Evolutionary conservation across 2,329 filamentous ascomycete genomes (phyloP).

Genomic region (Alternaria alternata): DNA sequence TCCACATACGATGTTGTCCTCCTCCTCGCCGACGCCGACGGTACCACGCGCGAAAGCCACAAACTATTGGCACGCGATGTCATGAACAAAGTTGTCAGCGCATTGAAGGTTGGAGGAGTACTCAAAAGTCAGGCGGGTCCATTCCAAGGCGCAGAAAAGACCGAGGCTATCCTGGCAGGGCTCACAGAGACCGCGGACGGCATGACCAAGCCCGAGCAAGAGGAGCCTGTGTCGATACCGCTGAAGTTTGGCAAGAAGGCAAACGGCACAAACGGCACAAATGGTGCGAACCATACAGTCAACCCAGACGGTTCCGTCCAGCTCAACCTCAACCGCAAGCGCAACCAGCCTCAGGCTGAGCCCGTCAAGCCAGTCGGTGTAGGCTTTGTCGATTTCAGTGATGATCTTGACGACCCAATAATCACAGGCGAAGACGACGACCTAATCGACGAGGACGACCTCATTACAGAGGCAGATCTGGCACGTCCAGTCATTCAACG

Average conservation of each 20-base stretch:
- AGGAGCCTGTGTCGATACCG: conserved; percentile 64
- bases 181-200: conserved; percentile 70
- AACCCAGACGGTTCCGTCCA: conserved; percentile 50
- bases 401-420: conserved; percentile 66
- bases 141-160: conserved; percentile 64
- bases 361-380: conserved; percentile 47
- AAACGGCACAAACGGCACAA: conserved; percentile 36
- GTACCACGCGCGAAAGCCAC: conserved; percentile 67
- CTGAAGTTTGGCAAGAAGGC: conserved; percentile 72
- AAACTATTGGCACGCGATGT: conserved; percentile 72
- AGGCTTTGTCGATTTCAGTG: conserved; percentile 67
- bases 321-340: conserved; percentile 53
- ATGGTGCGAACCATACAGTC: conserved; percentile 31
- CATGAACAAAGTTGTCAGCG: conserved; percentile 72
- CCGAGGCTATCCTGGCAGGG: conserved; percentile 86
- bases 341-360: conserved; percentile 50
- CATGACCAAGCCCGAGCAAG: conserved; percentile 76
- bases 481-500: conserved; percentile 79
- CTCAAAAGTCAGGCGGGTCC: conserved; percentile 74
- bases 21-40: conserved; percentile 80
- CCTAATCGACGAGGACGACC: conserved; percentile 86
- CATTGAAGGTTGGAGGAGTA: conserved; percentile 74
- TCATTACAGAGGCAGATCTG: conserved; percentile 86
- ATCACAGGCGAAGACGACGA: conserved; percentile 75
- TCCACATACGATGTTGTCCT: conserved; percentile 85